These are phyloP conservation scores for Paraphaeosphaeria minitans DNA, from an alignment of 2,329 filamentous ascomycete species.

Conservation along the genomic window DNA sequence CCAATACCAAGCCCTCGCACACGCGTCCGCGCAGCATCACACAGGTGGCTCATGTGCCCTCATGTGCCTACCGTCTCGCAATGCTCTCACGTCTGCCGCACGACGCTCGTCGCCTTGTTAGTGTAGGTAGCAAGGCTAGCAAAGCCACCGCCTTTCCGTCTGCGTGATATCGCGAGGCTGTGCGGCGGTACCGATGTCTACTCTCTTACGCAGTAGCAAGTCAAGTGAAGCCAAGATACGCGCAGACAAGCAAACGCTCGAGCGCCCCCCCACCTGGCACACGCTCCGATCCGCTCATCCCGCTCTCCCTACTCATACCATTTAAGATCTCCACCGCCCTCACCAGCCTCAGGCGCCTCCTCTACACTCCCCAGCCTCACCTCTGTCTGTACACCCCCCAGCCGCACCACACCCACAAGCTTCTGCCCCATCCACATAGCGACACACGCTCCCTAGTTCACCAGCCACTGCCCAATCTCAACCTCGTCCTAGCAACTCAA, in stretches of 20 bases:
- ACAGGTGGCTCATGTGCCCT: slow-evolving; percentile 17
- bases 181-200: neutral
- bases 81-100: neutral
- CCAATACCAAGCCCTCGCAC: slow-evolving; percentile 25
- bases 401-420: slow-evolving; percentile 2
- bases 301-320: neutral
- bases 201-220: neutral
- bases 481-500: slow-evolving; percentile 22
- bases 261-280: slow-evolving; percentile 6
- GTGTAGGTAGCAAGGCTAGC: neutral
- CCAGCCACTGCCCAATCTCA: slow-evolving; percentile 16
- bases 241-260: neutral
- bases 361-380: neutral
- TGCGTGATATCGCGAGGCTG: neutral
- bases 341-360: slow-evolving; percentile 5
- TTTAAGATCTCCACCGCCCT: neutral
- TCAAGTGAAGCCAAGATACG: neutral
- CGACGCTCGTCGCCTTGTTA: neutral
- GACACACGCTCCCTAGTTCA: neutral
- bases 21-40: slow-evolving; percentile 24
- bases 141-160: neutral
- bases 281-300: slow-evolving; percentile 6
- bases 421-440: neutral
- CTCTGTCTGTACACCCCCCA: neutral
- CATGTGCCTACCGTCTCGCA: neutral